Evolutionary conservation across 179 eudicot genomes (phyloP), one percentile per base, ranked within the genome.

Genomic region (Beta lomatogona): DNA sequence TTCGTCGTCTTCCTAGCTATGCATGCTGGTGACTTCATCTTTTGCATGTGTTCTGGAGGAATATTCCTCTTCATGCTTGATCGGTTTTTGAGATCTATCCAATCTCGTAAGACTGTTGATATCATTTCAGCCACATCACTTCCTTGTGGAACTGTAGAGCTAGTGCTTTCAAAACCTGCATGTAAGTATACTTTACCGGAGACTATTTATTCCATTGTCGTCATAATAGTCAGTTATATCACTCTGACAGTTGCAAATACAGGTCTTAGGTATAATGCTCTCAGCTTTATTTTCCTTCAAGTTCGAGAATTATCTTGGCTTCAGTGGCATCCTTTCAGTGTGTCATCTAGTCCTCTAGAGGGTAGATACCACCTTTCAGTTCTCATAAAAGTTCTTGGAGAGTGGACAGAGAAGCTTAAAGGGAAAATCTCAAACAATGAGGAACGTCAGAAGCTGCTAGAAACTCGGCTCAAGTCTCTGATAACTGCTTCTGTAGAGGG

Each of bases 261-360:
- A 96, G 99, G 88, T 90, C 87, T 96, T 76, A 88, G 87, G 82
- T 94, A 96, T 85, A 96, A 94, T 82, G 96, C 99, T 77, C 93
- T 96, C 76, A 93, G 99, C 73, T 96, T 95, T 84, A 88, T 94
- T 70, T 96, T 94, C 81, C 89, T 96, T 59, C 97, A 93, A 94
- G 85, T 96, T 45, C 92, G 96, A 63, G 93, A 96, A 82, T 45
- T 96, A 73, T 96, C 99, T 52, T 90, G 90, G 91, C 91, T 92
- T 65, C 93, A 94, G 80, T 96, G 99, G 98, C 97, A 96, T 87
- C 98, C 98, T 71, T 96, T 94, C 77, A 96, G 98, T 55, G 99
- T 96, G 53, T 96, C 97, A 15, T 96, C 99, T 31, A 94, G 98
- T 83, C 99, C 99, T 61, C 72, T 92, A 41, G 97, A 91, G 73